Evolutionary conservation across 345 rosid genomes (phyloP), one percentile per base, ranked within the genome.

Genomic region (Eucalyptus curtisii): DNA sequence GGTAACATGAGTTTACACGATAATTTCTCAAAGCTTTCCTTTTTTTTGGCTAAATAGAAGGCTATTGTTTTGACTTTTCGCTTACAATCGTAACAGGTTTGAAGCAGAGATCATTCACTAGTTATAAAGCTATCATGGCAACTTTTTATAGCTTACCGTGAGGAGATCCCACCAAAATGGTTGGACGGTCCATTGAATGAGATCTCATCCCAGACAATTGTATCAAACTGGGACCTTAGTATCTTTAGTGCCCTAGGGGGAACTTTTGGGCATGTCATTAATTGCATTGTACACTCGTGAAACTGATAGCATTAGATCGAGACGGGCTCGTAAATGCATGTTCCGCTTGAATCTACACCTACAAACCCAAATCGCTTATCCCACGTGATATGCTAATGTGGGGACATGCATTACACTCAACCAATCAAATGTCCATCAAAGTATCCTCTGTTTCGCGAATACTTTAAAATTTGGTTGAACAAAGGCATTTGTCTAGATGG

Each of bases 381-480:
- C 8, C 82, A 76, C 13, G 15, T 76, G 82, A 22, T 10, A 76
- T 20, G 82, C 15, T 10, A 1, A 37, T 20, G 25, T 11, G 4
- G 14, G 27, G 45, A 9, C 47, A 52, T 7, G 57, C 57, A 76
- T 76, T 8, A 3, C 25, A 22, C 8, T 11, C 2, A 13, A 76
- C 8, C 27, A 19, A 76, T 76, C 4, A 20, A 76, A 40, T 3
- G 8, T 37, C 13, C 5, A 22, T 37, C 22, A 19, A 10, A 40
- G 25, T 37, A 5, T 20, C 81, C 11, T 3, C 2, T 3, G 13
- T 9, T 7, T 15, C 0, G 3, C 3, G 2, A 0, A 8, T n/a
- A 15, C 5, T n/a, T 7, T 4, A 16, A 64, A 14, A 15, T 7
- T n/a, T 14, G 4, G 37, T 1, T 4, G 1, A 14, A n/a, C 16